These are phyloP conservation scores for Starmerella bombi DNA, from an alignment of 805 yeast genomes.

Conservation along the genomic window DNA sequence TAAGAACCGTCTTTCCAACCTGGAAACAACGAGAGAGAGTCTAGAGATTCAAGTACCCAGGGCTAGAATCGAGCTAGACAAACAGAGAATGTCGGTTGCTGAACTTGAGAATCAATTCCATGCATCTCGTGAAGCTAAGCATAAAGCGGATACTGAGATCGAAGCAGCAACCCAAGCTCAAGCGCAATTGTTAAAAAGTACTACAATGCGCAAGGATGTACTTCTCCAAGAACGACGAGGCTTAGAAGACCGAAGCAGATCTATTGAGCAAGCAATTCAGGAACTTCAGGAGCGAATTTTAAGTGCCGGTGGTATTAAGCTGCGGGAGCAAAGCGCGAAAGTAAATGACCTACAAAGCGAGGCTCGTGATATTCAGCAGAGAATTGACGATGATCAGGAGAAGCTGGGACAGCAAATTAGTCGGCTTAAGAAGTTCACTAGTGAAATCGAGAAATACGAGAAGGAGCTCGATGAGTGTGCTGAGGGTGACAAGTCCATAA, in stretches of 20 bases:
- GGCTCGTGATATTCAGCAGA: slow-evolving; percentile 25
- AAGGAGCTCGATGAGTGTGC: slow-evolving; percentile 17
- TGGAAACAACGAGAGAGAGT: slow-evolving; percentile 35
- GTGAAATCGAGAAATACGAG: slow-evolving; percentile 28
- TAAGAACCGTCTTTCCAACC: slow-evolving; percentile 31
- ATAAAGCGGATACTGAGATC: slow-evolving; percentile 51
- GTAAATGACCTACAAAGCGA: slow-evolving; percentile 58
- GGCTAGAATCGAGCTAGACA: slow-evolving; percentile 42
- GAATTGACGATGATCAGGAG: slow-evolving; percentile 43
- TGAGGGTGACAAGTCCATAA: slow-evolving; percentile 13
- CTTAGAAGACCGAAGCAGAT: slow-evolving; percentile 43
- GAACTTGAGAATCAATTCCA: slow-evolving; percentile 28
- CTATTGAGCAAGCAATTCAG: slow-evolving; percentile 43
- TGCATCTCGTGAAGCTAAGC: slow-evolving; percentile 2
- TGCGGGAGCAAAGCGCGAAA: slow-evolving; percentile 58
- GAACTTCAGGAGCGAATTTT: slow-evolving; percentile 61
- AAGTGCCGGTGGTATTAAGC: slow-evolving; percentile 81
- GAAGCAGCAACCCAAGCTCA: background rate
- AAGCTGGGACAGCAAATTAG: slow-evolving; percentile 19
- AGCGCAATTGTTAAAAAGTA: background rate
- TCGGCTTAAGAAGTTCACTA: slow-evolving; percentile 10
- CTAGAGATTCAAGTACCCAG: slow-evolving; percentile 41
- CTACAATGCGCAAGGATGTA: slow-evolving; percentile 15
- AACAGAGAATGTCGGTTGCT: slow-evolving; percentile 44
- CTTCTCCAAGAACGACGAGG: slow-evolving; percentile 29